phyloP scores from a whole-genome alignment of 352 stramenopile genomes.

The Globisporangium cystogenes region DNA sequence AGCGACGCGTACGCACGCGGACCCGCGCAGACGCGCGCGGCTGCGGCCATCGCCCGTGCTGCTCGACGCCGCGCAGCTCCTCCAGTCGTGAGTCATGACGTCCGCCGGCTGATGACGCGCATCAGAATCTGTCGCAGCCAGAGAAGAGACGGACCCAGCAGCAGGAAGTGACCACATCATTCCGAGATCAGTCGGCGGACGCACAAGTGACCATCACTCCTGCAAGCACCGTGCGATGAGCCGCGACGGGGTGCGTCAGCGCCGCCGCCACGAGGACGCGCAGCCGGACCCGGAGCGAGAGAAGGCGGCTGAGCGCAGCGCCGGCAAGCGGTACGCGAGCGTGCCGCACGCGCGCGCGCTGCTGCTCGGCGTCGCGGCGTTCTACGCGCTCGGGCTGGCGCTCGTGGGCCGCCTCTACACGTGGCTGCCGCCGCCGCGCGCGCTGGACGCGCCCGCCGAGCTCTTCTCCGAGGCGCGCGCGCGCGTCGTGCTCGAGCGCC shows the following conservation, averaged over 20 bases:
- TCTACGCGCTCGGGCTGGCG: constrained; percentile 31
- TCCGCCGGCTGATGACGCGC: neutral
- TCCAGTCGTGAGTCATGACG: neutral
- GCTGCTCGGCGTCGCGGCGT: constrained; percentile 33
- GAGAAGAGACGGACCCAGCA: too few relatives aligned
- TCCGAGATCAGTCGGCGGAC: neutral
- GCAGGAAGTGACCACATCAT: neutral
- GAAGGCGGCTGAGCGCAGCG: neutral
- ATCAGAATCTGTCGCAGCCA: neutral
- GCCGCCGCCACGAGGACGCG: constrained; percentile 1
- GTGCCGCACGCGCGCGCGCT: constrained; percentile 18
- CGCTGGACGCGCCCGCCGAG: constrained; percentile 22
- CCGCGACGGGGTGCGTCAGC: constrained; percentile 8
- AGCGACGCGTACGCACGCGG: constrained; percentile 11
- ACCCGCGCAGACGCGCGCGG: constrained; percentile 14
- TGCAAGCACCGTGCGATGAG: too few relatives aligned
- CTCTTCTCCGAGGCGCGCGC: constrained; percentile 54
- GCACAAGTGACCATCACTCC: neutral
- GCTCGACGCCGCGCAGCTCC: constrained; percentile 17
- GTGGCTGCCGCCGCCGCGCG: constrained; percentile 46
- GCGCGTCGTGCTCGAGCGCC: constrained; percentile 50
- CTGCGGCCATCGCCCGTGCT: constrained; percentile 20
- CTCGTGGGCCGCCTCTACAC: constrained; percentile 38
- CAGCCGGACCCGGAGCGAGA: neutral
- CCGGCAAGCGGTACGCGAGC: constrained; percentile 2